Evolutionary conservation across 2,329 filamentous ascomycete species (phyloP).

Genomic region (Epicoccum nigrum): DNA sequence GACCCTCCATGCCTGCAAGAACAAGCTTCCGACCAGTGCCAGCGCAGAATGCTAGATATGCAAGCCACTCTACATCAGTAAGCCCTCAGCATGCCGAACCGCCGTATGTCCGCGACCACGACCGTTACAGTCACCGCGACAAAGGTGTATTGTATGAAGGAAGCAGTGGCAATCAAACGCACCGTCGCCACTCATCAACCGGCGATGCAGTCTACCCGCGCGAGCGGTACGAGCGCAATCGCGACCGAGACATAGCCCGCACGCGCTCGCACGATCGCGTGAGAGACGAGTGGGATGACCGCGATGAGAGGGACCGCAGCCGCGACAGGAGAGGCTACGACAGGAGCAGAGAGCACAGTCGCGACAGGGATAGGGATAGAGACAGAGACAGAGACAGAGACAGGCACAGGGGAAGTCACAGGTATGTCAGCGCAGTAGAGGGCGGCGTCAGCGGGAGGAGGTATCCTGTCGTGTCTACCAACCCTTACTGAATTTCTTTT

Average conservation of each 20-base stretch:
- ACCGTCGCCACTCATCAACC: slow-evolving; percentile 27
- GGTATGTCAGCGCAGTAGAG: slow-evolving; percentile 44
- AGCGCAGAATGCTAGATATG: slow-evolving; percentile 34
- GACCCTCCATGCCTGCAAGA: slow-evolving; percentile 35
- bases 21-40: slow-evolving; percentile 33
- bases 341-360: slow-evolving; percentile 19
- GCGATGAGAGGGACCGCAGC: slow-evolving; percentile 20
- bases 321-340: slow-evolving; percentile 21
- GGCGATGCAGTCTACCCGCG: slow-evolving; percentile 36
- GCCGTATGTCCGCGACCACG: slow-evolving; percentile 28
- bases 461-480: slow-evolving; percentile 34
- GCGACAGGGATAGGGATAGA: slow-evolving; percentile 24
- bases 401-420: slow-evolving; percentile 27
- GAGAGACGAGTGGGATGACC: slow-evolving; percentile 35
- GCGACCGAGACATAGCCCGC: slow-evolving; percentile 24
- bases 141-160: slow-evolving; percentile 10
- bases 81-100: slow-evolving; percentile 30
- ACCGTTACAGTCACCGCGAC: slow-evolving; percentile 18
- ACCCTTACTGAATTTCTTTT: slow-evolving; percentile 23
- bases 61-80: slow-evolving; percentile 20
- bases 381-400: slow-evolving; percentile 25
- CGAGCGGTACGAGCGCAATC: slow-evolving; percentile 24
- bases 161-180: slow-evolving; percentile 18
- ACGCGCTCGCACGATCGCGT: slow-evolving; percentile 39
- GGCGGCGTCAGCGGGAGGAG: slow-evolving; percentile 43